Percentiles rank a stretch among this genome's conserved stretches.
phyloP scores from a whole-genome alignment of 306 rosid species.

The Medicago truncatula region MtrunA17r5.0-ANR NC_053042.1:15144501-15145000 shows the following conservation, averaged over 20 bases:
- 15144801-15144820: conserved; percentile 80
- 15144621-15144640: conserved; percentile 63
- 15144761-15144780: conserved; percentile 89
- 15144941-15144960: conserved; percentile 70
- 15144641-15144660: conserved; percentile 86
- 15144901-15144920: conserved; percentile 85
- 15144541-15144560: conserved; percentile 79
- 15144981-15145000: conserved; percentile 88
- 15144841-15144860: conserved; percentile 61
- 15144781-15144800: conserved; percentile 72
- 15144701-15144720: conserved; percentile 76
- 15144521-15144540: conserved; percentile 87
- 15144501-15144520: conserved; percentile 87
- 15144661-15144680: conserved; percentile 86
- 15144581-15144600: conserved; percentile 93
- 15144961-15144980: conserved; percentile 85
- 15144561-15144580: conserved; percentile 88
- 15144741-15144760: conserved; percentile 84
- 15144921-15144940: conserved; percentile 75
- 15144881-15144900: conserved; percentile 72
- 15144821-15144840: conserved; percentile 81
- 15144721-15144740: conserved; percentile 70
- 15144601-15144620: conserved; percentile 83
- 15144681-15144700: conserved; percentile 75
- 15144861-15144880: conserved; percentile 73